Evolutionary conservation across 371 early-diverging fungal genomes (phyloP), one percentile per base, ranked within the genome.

Genomic region (Fennellomyces sp.): DNA sequence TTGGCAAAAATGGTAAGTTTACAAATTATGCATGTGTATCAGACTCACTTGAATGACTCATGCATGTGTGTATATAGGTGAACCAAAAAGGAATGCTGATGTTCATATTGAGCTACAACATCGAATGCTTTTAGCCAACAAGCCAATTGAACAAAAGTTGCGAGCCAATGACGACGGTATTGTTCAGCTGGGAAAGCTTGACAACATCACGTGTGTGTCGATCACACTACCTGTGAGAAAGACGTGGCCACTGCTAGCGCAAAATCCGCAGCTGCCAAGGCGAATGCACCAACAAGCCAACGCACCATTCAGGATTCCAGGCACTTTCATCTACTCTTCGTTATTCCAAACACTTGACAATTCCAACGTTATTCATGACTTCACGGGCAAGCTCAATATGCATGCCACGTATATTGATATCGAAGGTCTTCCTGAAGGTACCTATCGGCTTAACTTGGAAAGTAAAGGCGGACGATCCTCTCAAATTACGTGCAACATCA

Each of bases 1-100:
- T 81, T 21, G 84, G 84, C 49, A 81, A 76, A 55, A 86, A 86
- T 60, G 86, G 86, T 70, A 60, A 33, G 55, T 19, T 35, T 26
- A 3, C 26, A 58, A 12, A 28, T n/a, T n/a, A n/a, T n/a, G n/a
- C n/a, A n/a, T n/a, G n/a, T n/a, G n/a, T n/a, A 19, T 12, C 21
- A 30, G 1, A 17, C 42, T 7, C 33, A 4, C 10, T 57, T 35
- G 29, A n/a, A 27, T 31, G 4, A 23, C 10, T 29, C 21, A 33
- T 58, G 6, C 7, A 12, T 21, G 12, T 50, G n/a, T n/a, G 48
- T 26, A 2, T 35, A 26, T 60, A 75, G 81, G 77, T 21, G 82
- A 85, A 39, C 55, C 55, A 11, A 61, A 73, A 52, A 61, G 60
- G 15, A 58, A 70, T 13, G 52, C 25, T 10, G 69, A 73, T 11